phyloP scores from a whole-genome alignment of 1,284 basidiomycete genomes.

The Exsudoporus floridanus region DNA sequence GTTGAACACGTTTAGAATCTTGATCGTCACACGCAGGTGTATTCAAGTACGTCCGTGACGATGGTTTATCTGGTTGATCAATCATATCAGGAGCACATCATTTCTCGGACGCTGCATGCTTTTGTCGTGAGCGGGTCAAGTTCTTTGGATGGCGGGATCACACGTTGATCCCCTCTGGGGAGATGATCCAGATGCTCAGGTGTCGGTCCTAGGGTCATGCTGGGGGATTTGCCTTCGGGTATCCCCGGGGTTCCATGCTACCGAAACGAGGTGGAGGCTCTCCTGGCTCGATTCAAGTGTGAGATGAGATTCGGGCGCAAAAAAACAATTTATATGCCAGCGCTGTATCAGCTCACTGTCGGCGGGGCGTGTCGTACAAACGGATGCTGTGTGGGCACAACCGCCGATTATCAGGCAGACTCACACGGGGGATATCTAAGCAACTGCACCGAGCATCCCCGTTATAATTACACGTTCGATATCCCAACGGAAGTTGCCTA shows the following conservation, averaged over 20 bases:
- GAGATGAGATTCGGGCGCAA: conserved; percentile 5
- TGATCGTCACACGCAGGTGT: background rate
- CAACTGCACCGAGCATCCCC: conserved; percentile 10
- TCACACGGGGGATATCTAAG: background rate
- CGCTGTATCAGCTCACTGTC: background rate
- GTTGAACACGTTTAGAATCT: conserved; percentile 10
- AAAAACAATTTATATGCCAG: background rate
- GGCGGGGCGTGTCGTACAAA: background rate
- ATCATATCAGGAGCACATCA: background rate
- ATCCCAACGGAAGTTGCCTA: background rate
- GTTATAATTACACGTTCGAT: conserved; percentile 4
- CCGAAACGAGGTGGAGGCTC: conserved; percentile 9
- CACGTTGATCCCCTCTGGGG: background rate
- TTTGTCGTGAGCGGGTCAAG: background rate
- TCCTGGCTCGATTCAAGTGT: background rate
- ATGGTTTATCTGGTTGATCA: conserved; percentile 3
- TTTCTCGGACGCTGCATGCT: conserved; percentile 4
- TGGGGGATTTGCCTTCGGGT: conserved; percentile 10
- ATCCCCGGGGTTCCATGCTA: conserved; percentile 17
- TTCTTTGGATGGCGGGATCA: background rate
- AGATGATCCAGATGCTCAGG: background rate
- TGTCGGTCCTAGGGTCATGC: background rate
- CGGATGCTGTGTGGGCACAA: background rate
- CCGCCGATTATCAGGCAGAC: background rate
- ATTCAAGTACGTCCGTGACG: conserved; percentile 6